Conservation (phyloP, 1,139 yeast species). For the Pichia sp. region DNA sequence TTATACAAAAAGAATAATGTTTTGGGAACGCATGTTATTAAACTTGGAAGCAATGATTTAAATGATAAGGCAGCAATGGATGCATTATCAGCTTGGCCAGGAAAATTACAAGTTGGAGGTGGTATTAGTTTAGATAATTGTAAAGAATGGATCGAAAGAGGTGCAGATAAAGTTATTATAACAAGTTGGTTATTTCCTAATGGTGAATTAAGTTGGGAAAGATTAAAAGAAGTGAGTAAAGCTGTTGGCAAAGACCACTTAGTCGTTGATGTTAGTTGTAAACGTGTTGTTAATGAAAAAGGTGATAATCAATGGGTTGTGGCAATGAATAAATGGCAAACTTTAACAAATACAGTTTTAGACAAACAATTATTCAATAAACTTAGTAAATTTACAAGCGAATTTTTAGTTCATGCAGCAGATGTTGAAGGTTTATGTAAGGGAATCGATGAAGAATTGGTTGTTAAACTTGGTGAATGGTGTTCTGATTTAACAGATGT, state of each 20-base stretch:
- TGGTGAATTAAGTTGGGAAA: constrained; percentile 48
- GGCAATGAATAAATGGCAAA: constrained; percentile 97
- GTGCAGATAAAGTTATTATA: constrained; percentile 82
- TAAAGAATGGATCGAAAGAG: constrained; percentile 55
- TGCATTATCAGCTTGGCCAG: constrained; percentile 74
- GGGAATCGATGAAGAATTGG: constrained; percentile 82
- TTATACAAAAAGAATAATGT: constrained; percentile 56
- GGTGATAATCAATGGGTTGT: constrained; percentile 64
- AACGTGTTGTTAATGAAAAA: constrained; percentile 36
- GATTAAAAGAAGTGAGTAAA: constrained; percentile 42
- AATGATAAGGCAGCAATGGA: constrained; percentile 78
- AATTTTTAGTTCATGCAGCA: constrained; percentile 92
- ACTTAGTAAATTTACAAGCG: constrained; percentile 66
- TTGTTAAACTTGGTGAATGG: constrained; percentile 71
- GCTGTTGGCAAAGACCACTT: constrained; percentile 58
- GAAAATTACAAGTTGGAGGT: constrained; percentile 79
- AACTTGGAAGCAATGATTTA: constrained; percentile 66
- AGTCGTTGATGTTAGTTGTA: constrained; percentile 90
- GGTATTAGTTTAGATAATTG: constrained; percentile 79
- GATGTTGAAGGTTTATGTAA: constrained; percentile 95
- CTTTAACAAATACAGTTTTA: constrained; percentile 62
- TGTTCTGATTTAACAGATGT: constrained; percentile 67
- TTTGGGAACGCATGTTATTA: constrained; percentile 84
- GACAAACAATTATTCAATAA: constrained; percentile 44
- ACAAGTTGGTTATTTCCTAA: constrained; percentile 84